Percentiles rank a stretch among this genome's conserved stretches.
phyloP scores from a whole-genome alignment of 2,329 filamentous ascomycete genomes.

The Westerdykella aurantiaca region DNA sequence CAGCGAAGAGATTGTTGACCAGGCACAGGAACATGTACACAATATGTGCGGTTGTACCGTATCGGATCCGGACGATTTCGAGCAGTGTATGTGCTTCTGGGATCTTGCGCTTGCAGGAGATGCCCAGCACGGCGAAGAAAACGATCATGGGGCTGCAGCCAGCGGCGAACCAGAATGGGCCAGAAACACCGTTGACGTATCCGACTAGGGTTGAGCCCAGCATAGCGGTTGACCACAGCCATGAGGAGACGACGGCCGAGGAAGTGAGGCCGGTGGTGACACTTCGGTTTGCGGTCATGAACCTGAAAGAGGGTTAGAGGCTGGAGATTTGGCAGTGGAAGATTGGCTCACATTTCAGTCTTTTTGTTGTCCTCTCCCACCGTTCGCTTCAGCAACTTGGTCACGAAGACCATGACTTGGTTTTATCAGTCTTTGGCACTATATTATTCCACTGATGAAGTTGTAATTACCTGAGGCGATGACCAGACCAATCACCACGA shows the following conservation, averaged over 20 bases:
- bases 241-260: conserved; percentile 16
- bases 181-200: conserved; percentile 47
- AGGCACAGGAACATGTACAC: conserved; percentile 50
- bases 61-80: conserved; percentile 50
- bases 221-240: conserved; percentile 48
- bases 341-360: conserved; percentile 44
- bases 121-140: conserved; percentile 49
- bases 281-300: conserved; percentile 21
- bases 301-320: conserved; percentile 17
- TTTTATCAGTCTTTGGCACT: conserved; percentile 2
- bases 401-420: conserved; percentile 45
- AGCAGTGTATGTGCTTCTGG: conserved; percentile 52
- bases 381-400: conserved; percentile 44
- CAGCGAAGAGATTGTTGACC: conserved; percentile 51
- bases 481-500: conserved; percentile 39
- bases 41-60: conserved; percentile 45
- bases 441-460: neutral
- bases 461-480: conserved; percentile 35
- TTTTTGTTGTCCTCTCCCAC: conserved; percentile 49
- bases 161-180: conserved; percentile 52
- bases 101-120: conserved; percentile 49
- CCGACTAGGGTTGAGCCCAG: conserved; percentile 48
- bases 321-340: neutral
- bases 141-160: conserved; percentile 53
- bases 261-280: conserved; percentile 17